A percentile compares a stretch with the other conserved stretches of the same genome.
These are phyloP conservation scores for Cynara cardunculus DNA, from an alignment of 129 eudicot genomes.

Conservation along the genomic window DNA sequence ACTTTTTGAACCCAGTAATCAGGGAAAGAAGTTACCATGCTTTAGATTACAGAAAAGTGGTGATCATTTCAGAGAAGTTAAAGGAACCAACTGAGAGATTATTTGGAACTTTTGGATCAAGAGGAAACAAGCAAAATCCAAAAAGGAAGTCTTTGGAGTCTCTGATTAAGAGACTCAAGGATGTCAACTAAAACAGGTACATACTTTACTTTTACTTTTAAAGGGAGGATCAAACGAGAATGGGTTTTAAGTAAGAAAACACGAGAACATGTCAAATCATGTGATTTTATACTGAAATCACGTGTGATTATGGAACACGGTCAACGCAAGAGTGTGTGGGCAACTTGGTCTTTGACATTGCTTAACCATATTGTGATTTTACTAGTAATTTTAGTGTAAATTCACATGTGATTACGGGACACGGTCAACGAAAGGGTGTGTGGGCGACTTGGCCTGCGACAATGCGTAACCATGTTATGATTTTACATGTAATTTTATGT, in stretches of 20 bases:
- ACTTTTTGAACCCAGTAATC: conserved; percentile 83
- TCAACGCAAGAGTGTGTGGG: background rate
- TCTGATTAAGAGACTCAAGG: conserved; percentile 88
- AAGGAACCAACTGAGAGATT: conserved; percentile 84
- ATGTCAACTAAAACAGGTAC: conserved; percentile 53
- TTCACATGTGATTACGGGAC: background rate
- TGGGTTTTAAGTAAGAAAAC: background rate
- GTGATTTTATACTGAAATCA: background rate
- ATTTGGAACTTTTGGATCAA: conserved; percentile 84
- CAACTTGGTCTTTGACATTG: background rate
- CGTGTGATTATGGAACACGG: background rate
- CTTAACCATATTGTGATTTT: background rate
- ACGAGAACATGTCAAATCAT: background rate
- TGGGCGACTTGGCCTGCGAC: background rate
- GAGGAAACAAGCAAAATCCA: conserved; percentile 79
- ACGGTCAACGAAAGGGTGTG: background rate
- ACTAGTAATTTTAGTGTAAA: background rate
- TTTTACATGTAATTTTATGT: too few species aligned
- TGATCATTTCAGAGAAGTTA: conserved; percentile 79
- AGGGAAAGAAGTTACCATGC: conserved; percentile 88
- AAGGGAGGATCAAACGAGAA: background rate
- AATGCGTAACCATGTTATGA: background rate
- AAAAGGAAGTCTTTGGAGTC: conserved; percentile 88
- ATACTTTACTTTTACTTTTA: background rate
- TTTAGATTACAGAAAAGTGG: conserved; percentile 88